phyloP scores from a whole-genome alignment of 768 basidiomycete species.

The Naganishia kalamii region DNA sequence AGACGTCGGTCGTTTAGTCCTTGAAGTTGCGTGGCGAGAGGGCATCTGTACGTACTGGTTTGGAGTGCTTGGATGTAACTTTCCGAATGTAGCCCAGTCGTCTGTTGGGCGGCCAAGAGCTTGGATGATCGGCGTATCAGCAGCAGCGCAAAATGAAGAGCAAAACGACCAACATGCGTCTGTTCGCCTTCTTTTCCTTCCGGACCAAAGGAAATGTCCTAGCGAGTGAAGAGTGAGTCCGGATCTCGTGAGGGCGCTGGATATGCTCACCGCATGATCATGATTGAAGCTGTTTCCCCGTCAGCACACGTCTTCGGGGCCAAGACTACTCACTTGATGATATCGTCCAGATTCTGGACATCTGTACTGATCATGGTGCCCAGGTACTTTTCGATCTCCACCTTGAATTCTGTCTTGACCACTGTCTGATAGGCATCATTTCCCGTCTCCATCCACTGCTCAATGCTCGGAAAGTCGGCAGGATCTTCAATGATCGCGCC shows the following conservation, averaged over 20 bases:
- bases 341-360: conserved; percentile 11
- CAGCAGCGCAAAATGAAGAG: no score
- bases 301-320: background rate
- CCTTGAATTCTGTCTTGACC: conserved; percentile 16
- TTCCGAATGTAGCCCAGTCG: background rate
- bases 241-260: background rate
- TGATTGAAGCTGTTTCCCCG: conserved; percentile 6
- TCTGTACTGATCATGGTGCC: background rate
- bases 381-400: conserved; percentile 5
- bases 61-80: background rate
- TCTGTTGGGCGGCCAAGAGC: background rate
- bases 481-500: background rate
- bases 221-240: no score
- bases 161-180: no score
- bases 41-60: background rate
- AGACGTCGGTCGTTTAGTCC: background rate
- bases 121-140: background rate
- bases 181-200: no score
- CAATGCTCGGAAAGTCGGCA: background rate
- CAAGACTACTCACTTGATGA: conserved; percentile 11
- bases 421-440: background rate
- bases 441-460: background rate
- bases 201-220: background rate
- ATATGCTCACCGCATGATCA: background rate
- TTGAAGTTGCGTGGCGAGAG: background rate